Evolutionary conservation across 2,329 filamentous ascomycete genomes (phyloP), one percentile per base, ranked within the genome.

Genomic region (Stachybotrys elegans): DNA sequence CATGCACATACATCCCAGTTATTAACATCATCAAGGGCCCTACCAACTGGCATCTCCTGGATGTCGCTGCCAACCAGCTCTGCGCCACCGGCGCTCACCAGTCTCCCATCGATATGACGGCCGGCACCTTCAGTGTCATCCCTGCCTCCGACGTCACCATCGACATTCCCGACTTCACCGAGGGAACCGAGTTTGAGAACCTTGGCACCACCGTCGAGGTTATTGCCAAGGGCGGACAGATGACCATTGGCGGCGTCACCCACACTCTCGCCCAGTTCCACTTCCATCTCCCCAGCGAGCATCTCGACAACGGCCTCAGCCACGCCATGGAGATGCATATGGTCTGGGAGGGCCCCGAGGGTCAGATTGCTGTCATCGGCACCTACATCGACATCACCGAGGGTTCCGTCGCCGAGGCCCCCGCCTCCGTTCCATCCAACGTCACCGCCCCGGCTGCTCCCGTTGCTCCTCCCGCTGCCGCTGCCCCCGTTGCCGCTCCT

Each of bases 281-380:
- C 59, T 78, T 81, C 62, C 79, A 82, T 55, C 75, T 75, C 0
- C 77, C 79, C 1, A 75, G 74, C 35, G 79, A 83, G 65, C 79
- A 83, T 52, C 68, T 71, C 38, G 63, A 81, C 56, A 51, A 69
- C 55, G 58, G 68, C 7, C 51, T 49, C 0, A 57, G 53, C 39
- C 44, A 51, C 38, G 54, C 57, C 20, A 59, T 59, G 59, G 50
- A 65, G 55, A 50, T 55, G 48, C 56, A 61, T 45, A 53, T 61
- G 50, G 59, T 60, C 2, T 61, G 58, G 42, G 14, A 51, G 9
- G 52, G 50, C 12, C 43, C 40, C 2, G 50, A 44, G 1, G 35
- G 44, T 2, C 31, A 55, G 12, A 44, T 65, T 14, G 58, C 62
- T 3, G 71, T 58, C 11, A 48, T 54, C 8, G 56, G 56, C 8